Evolutionary conservation across 306 rosid genomes (phyloP).

Genomic region (Datisca glomerata): DNA sequence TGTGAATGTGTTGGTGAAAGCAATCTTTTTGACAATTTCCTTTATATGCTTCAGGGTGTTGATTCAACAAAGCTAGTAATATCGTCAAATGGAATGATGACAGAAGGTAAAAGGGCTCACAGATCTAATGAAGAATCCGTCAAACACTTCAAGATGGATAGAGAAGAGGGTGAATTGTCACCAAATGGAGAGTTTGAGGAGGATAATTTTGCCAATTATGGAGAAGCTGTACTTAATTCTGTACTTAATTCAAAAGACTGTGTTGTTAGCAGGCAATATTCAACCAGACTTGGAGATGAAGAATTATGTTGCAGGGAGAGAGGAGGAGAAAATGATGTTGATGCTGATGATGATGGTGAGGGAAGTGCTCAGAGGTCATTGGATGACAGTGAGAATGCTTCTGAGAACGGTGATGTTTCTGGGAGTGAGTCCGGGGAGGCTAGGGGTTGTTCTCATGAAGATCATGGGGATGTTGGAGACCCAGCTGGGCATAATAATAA

Average conservation of each 20-base stretch:
- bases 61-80: conserved; percentile 24
- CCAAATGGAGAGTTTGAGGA: conserved; percentile 84
- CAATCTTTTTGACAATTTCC: neutral
- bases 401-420: conserved; percentile 83
- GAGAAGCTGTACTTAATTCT: conserved; percentile 31
- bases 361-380: conserved; percentile 14
- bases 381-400: conserved; percentile 72
- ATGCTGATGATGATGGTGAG: conserved; percentile 70
- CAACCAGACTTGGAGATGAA: conserved; percentile 37
- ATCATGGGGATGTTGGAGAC: conserved; percentile 69
- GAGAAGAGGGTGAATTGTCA: conserved; percentile 97
- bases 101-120: conserved; percentile 36
- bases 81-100: conserved; percentile 35
- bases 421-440: conserved; percentile 93
- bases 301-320: conserved; percentile 34
- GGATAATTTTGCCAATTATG: conserved; percentile 63
- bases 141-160: conserved; percentile 60
- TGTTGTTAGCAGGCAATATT: conserved; percentile 36
- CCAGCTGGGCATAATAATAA: conserved; percentile 66
- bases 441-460: conserved; percentile 81
- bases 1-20: neutral
- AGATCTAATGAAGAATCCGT: conserved; percentile 42
- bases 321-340: conserved; percentile 72
- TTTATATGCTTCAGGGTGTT: conserved; percentile 45
- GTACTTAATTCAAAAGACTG: conserved; percentile 31